A percentile compares a stretch with the other conserved stretches of the same genome.
These are phyloP conservation scores for Triangularia setosa DNA, from an alignment of 2,329 filamentous ascomycete species.

Conservation along the genomic window DNA sequence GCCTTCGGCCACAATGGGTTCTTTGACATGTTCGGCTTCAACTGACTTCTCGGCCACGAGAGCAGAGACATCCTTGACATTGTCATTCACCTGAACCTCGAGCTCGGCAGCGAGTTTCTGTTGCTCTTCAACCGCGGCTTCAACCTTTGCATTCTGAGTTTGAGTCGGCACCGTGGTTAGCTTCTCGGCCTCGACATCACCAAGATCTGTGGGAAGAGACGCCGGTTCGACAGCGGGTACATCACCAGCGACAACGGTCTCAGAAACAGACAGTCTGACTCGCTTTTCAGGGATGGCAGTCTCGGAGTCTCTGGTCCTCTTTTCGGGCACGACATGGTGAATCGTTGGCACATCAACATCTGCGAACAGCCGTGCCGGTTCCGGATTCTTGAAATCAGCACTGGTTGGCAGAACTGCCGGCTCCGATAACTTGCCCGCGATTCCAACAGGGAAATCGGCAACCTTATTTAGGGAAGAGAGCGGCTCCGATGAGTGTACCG, in stretches of 20 bases:
- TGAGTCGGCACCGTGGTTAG: not conserved
- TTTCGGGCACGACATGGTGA: not conserved
- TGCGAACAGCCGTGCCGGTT: not conserved
- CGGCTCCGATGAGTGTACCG: not conserved
- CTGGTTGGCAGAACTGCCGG: not conserved
- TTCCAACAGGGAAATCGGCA: not conserved
- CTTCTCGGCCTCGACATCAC: not conserved
- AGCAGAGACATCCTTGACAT: not conserved
- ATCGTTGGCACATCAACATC: not conserved
- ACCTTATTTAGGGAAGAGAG: not conserved
- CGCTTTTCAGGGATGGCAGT: not conserved
- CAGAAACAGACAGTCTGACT: not conserved
- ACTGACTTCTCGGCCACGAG: not conserved
- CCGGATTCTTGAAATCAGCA: not conserved
- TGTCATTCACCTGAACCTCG: constrained; percentile 1
- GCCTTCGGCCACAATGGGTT: not conserved
- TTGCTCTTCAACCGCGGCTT: not conserved
- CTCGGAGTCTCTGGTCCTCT: not conserved
- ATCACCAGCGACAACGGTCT: not conserved
- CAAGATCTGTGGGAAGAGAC: not conserved
- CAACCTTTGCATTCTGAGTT: not conserved
- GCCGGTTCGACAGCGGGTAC: not conserved
- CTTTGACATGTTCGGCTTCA: not conserved
- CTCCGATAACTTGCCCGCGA: not conserved
- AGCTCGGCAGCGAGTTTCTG: constrained; percentile 1